Base-by-base conservation (phyloP, 768 basidiomycete species). In the Suillus brevipes region DNA sequence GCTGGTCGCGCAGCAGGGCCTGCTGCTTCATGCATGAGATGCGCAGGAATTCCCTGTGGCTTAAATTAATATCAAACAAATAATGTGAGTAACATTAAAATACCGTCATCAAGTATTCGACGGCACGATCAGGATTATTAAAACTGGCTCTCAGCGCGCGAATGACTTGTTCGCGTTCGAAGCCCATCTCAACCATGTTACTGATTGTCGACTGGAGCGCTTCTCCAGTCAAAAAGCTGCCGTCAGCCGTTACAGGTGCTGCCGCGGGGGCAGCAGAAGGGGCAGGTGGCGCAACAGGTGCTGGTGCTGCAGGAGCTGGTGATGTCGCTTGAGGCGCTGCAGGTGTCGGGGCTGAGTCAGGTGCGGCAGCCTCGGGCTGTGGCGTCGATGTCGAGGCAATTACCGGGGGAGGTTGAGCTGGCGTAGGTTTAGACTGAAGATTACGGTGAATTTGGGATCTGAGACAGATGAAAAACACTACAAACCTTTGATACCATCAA, bases 71-170 rank as follows among this genome's bases (percentile, higher is more conserved):
- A 60, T 57, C n/a, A 42, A 37, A 57, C 45, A 63, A 28, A 59
- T 58, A 42, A 55, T 25, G 55, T 47, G 56, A 68, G 57, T 12
- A 49, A 61, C 36, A 23, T 14, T 14, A 79, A n/a, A 90, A 69
- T 70, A 96, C 97, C 66, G 74, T 97, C 87, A 99, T 90, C 63
- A 99, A 80, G 77, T 99, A 99, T 76, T 99, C 97, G n/a, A 95
- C 97, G 8, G 97, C 97, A 37, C 97, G 86, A 71, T 99, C 95
- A 9, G 97, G 92, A 78, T 99, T 99, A 78, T 99, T 99, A 80
- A 85, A 99, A 73, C 93, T 95, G 34, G 96, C 97, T 65, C 94
- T 84, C 75, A 99, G 75, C 4, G 96, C 95, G 18, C 89, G 85
- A 71, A 88, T 77, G 49, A 98, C 94, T 71, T 94, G 87, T 4